Percentiles rank a stretch among this genome's conserved stretches.
Evolutionary conservation across 495 filamentous ascomycete species (phyloP).

Genomic region (Hypoxylon subgilvum): DNA sequence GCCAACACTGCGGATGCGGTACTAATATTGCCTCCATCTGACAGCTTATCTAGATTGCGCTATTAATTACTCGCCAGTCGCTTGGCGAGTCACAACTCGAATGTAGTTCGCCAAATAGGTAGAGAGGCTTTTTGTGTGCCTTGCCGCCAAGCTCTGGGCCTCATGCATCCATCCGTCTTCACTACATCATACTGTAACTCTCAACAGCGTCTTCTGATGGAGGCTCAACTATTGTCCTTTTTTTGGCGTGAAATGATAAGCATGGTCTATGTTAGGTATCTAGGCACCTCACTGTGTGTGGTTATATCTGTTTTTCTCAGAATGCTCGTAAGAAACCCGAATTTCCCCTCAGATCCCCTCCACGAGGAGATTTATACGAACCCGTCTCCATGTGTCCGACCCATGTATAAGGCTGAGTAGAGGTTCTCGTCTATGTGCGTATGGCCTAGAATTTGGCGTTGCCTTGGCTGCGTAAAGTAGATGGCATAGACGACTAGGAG

Average conservation of each 20-base stretch:
- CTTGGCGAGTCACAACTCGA: constrained; percentile 30
- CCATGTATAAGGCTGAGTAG: constrained; percentile 21
- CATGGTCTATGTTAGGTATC: background rate
- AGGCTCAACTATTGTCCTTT: constrained; percentile 14
- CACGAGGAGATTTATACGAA: background rate
- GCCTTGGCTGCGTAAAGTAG: constrained; percentile 19
- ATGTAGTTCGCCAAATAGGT: constrained; percentile 17
- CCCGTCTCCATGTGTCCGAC: background rate
- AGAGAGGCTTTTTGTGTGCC: constrained; percentile 30
- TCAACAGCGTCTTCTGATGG: background rate
- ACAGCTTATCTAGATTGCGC: constrained; percentile 41
- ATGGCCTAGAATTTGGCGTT: constrained; percentile 11
- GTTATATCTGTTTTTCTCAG: background rate
- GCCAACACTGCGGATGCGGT: constrained; percentile 29
- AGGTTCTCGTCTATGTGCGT: constrained; percentile 1
- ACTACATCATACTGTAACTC: constrained; percentile 14
- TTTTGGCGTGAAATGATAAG: background rate
- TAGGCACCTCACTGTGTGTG: constrained; percentile 5
- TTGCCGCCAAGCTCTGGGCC: constrained; percentile 29
- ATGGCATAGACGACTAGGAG: constrained; percentile 9
- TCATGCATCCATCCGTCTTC: constrained; percentile 29
- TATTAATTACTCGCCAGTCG: constrained; percentile 39
- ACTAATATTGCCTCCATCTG: constrained; percentile 28
- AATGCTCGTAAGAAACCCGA: background rate
- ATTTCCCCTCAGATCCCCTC: background rate